Conservation (phyloP, 2,329 filamentous ascomycete genomes). For the Myriosclerotinia duriaeana region DNA sequence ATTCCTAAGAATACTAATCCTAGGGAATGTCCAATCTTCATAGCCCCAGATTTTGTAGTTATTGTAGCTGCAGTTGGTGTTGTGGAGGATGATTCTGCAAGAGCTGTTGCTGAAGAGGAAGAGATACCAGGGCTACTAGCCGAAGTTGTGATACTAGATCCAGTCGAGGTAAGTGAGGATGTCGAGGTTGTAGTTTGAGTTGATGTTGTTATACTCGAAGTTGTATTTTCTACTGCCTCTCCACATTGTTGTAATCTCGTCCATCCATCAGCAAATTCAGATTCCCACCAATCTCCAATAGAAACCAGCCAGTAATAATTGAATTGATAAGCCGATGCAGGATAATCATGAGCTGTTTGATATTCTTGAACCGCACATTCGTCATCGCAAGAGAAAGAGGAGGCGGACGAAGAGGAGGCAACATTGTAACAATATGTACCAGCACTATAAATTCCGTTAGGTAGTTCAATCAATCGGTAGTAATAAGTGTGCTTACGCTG, state of each 20-base stretch:
- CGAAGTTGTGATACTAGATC: neutral
- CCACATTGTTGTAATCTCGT: slow-evolving; percentile 26
- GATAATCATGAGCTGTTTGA: slow-evolving; percentile 37
- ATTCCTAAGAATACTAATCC: neutral
- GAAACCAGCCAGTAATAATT: slow-evolving; percentile 32
- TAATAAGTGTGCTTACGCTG: slow-evolving; percentile 24
- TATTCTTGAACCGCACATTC: slow-evolving; percentile 37
- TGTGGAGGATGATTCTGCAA: neutral
- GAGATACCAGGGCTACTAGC: neutral
- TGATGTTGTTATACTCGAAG: neutral
- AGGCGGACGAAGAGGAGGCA: neutral
- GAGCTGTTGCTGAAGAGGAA: neutral
- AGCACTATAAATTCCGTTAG: neutral
- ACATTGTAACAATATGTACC: neutral
- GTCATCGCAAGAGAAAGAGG: slow-evolving; percentile 35
- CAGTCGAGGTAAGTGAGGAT: neutral
- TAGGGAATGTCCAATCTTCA: neutral
- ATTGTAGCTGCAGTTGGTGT: neutral
- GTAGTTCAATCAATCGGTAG: neutral
- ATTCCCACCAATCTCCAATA: slow-evolving; percentile 36
- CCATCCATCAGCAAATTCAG: slow-evolving; percentile 36
- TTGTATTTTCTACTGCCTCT: neutral
- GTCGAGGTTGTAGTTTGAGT: neutral
- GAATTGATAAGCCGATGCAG: slow-evolving; percentile 38
- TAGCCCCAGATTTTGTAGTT: neutral